Evolutionary conservation across 225 moss, liverwort and hornwort genomes (phyloP).

Genomic region (Polytrichum commune): DNA sequence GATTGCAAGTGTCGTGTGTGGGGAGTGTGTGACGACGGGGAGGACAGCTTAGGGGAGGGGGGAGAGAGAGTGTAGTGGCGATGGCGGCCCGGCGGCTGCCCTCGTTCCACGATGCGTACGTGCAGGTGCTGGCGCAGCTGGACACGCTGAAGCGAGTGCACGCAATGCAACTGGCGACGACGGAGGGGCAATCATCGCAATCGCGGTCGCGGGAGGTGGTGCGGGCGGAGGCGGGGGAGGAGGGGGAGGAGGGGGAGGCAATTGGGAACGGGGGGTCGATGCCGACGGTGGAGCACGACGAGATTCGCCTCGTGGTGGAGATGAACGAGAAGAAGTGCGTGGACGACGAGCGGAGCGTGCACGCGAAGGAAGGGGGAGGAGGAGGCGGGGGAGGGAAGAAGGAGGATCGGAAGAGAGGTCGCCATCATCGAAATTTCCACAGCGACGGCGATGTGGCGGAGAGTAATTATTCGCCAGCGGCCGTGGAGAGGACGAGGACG

Average conservation of each 20-base stretch:
- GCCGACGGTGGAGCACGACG: not conserved
- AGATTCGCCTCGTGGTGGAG: slow-evolving; percentile 4
- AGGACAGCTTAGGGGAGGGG: no score
- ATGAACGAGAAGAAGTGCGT: slow-evolving; percentile 6
- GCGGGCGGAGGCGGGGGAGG: not conserved
- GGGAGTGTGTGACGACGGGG: no score
- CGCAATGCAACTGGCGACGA: not conserved
- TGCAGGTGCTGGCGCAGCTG: slow-evolving; percentile 8
- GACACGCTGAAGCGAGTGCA: slow-evolving; percentile 8
- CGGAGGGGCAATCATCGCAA: not conserved
- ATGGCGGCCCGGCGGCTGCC: slow-evolving; percentile 3
- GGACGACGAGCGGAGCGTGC: not conserved
- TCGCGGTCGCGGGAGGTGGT: not conserved
- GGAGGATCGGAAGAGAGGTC: not conserved
- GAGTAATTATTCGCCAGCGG: not conserved
- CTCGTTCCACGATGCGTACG: slow-evolving; percentile 9
- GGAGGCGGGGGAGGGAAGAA: not conserved
- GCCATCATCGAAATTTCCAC: not conserved
- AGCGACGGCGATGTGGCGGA: slow-evolving; percentile 3
- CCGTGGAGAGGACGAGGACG: not conserved
- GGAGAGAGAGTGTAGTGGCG: not conserved
- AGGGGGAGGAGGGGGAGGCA: not conserved
- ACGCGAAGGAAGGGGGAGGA: not conserved
- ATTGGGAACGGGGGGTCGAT: not conserved
- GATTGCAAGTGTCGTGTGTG: no score